Conservation (phyloP, 345 rosid genomes). For the Aquilaria yunnanensis region DNA sequence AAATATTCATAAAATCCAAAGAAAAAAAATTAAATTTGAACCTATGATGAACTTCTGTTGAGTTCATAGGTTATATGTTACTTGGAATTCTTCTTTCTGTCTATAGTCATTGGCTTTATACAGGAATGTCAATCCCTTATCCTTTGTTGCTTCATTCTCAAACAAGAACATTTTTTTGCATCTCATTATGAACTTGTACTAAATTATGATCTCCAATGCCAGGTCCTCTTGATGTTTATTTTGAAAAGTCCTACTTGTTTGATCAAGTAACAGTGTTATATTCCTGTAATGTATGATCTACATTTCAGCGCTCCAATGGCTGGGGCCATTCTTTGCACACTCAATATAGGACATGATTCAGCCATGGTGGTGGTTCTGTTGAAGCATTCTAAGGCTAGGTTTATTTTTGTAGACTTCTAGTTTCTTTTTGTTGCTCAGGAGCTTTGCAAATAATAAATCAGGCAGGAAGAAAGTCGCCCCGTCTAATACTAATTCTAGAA, state of each 20-base stretch:
- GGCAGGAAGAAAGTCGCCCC: slow-evolving; percentile 27
- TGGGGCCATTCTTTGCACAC: slow-evolving; percentile 52
- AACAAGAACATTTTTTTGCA: too few relatives aligned
- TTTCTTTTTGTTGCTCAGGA: slow-evolving; percentile 29
- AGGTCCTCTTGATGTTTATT: too few relatives aligned
- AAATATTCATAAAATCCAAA: too few relatives aligned
- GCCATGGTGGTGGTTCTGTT: slow-evolving; percentile 37
- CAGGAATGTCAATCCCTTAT: too few relatives aligned
- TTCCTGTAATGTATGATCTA: slow-evolving; percentile 57
- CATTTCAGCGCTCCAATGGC: slow-evolving; percentile 71
- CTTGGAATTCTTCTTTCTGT: too few relatives aligned
- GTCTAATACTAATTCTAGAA: slow-evolving; percentile 33
- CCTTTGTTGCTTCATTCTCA: too few relatives aligned
- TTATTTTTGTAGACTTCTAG: slow-evolving; percentile 46
- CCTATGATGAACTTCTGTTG: too few relatives aligned
- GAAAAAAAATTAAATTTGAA: too few relatives aligned
- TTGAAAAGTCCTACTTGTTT: not conserved
- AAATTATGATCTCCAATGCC: too few relatives aligned
- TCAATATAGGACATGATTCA: slow-evolving; percentile 51
- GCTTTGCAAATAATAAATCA: slow-evolving; percentile 42
- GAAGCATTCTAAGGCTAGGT: slow-evolving; percentile 49
- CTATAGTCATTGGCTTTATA: too few relatives aligned
- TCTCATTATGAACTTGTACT: too few relatives aligned
- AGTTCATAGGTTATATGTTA: too few relatives aligned
- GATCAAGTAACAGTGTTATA: slow-evolving; percentile 51